Evolutionary conservation across 352 stramenopile species (phyloP).

Genomic region (Phytophthora lateralis): DNA sequence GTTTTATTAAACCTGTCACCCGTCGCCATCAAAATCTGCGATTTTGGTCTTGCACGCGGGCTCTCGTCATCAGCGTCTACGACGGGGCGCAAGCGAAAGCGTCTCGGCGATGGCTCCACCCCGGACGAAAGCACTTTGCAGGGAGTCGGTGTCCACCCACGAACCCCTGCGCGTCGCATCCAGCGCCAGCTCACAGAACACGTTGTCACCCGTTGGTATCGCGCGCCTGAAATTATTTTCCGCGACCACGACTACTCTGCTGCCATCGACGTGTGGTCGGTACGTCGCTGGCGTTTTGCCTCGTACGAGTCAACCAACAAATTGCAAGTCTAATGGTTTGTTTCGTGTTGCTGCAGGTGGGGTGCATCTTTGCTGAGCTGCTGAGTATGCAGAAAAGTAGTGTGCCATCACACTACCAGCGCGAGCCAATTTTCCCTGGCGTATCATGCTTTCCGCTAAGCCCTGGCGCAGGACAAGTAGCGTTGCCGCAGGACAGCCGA

Average conservation of each 20-base stretch:
- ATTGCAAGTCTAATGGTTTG: constrained; percentile 10
- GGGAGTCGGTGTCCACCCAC: constrained; percentile 70
- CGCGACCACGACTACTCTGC: constrained; percentile 88
- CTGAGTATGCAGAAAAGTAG: constrained; percentile 97
- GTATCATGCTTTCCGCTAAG: constrained; percentile 91
- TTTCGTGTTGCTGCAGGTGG: constrained; percentile 60
- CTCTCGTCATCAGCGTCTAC: constrained; percentile 69
- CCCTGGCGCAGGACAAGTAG: constrained; percentile 73
- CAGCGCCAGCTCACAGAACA: constrained; percentile 94
- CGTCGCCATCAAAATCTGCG: constrained; percentile 88
- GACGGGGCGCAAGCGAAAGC: constrained; percentile 71
- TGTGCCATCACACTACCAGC: constrained; percentile 94
- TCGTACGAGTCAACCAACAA: constrained; percentile 1
- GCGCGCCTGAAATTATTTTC: constrained; percentile 95
- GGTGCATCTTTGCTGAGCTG: constrained; percentile 95
- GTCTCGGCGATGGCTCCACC: constrained; percentile 45
- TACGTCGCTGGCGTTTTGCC: constrained; percentile 39
- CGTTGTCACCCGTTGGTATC: constrained; percentile 95
- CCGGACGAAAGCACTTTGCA: constrained; percentile 67
- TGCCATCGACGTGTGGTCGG: constrained; percentile 89
- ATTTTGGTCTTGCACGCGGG: constrained; percentile 81
- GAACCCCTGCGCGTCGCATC: constrained; percentile 77
- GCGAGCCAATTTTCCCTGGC: constrained; percentile 94
- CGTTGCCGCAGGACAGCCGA: constrained; percentile 81
- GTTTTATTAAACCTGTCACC: constrained; percentile 87